Conservation (phyloP, 108 stramenopile species). For the Skeletonema costatum region DNA sequence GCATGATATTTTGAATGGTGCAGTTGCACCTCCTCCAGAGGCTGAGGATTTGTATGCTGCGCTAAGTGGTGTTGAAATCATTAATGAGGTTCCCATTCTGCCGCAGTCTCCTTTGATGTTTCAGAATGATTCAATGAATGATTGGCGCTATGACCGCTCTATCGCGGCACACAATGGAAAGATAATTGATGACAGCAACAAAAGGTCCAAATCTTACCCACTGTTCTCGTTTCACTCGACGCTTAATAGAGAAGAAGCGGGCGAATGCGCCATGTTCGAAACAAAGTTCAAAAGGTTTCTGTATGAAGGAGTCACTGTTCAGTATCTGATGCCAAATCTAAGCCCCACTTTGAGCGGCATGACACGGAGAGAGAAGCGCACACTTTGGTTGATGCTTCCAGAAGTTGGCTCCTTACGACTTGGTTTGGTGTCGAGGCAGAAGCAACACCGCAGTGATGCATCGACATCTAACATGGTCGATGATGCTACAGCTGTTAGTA, state of each 20-base stretch:
- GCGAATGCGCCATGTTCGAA: conserved; percentile 61
- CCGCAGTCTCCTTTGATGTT: conserved; percentile 65
- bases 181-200: conserved; percentile 36
- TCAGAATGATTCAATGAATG: conserved; percentile 53
- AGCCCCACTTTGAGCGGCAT: conserved; percentile 36
- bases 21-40: conserved; percentile 76
- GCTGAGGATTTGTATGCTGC: conserved; percentile 81
- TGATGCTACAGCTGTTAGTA: conserved; percentile 39
- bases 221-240: conserved; percentile 41
- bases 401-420: conserved; percentile 68
- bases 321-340: conserved; percentile 59
- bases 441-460: conserved; percentile 29
- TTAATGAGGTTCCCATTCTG: conserved; percentile 73
- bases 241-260: conserved; percentile 51
- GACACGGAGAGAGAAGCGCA: conserved; percentile 66
- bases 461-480: conserved; percentile 20
- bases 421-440: conserved; percentile 77
- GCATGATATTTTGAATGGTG: conserved; percentile 75
- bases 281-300: conserved; percentile 77
- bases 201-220: conserved; percentile 19
- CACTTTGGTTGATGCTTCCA: conserved; percentile 82
- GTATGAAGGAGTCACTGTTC: conserved; percentile 80
- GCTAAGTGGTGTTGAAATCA: conserved; percentile 74
- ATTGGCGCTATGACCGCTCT: conserved; percentile 56
- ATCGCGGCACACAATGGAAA: conserved; percentile 26